phyloP scores from a whole-genome alignment of 73 alveolate genomes.

The Breviolum minutum region DNA sequence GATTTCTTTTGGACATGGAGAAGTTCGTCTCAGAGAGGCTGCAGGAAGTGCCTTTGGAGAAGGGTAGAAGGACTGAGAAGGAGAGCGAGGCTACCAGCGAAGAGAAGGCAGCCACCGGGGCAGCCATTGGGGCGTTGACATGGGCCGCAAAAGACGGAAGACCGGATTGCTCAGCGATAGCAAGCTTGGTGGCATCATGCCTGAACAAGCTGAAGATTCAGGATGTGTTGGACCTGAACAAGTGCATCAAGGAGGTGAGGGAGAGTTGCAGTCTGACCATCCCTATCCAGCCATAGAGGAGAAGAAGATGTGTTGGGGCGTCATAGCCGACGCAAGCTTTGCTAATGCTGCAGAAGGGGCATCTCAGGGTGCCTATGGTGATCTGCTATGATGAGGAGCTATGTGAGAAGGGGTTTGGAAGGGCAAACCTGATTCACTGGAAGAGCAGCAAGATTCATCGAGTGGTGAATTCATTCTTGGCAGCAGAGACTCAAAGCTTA shows the following conservation, averaged over 20 bases:
- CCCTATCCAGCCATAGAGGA: not conserved
- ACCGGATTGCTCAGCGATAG: not conserved
- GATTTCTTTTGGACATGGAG: not conserved
- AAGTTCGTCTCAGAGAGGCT: not conserved
- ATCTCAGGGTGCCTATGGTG: not conserved
- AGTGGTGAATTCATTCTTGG: not conserved
- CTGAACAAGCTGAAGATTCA: not conserved
- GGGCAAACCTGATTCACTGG: not conserved
- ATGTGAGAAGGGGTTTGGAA: not conserved
- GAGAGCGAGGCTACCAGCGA: not conserved
- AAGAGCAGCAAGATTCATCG: not conserved
- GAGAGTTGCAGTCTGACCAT: not conserved
- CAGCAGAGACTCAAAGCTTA: not conserved
- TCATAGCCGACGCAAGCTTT: not conserved
- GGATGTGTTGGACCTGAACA: slow-evolving; percentile 10
- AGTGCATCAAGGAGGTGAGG: not conserved
- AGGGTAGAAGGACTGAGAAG: not conserved
- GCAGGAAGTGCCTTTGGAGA: not conserved
- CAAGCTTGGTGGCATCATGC: not conserved
- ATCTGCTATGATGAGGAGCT: not conserved
- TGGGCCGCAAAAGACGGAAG: slow-evolving; percentile 12
- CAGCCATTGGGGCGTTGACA: not conserved
- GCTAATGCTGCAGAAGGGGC: not conserved
- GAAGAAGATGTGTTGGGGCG: not conserved
- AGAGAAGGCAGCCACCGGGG: not conserved